Conservation (phyloP, 257 asterid species). For the Solanum etuberosum region DNA sequence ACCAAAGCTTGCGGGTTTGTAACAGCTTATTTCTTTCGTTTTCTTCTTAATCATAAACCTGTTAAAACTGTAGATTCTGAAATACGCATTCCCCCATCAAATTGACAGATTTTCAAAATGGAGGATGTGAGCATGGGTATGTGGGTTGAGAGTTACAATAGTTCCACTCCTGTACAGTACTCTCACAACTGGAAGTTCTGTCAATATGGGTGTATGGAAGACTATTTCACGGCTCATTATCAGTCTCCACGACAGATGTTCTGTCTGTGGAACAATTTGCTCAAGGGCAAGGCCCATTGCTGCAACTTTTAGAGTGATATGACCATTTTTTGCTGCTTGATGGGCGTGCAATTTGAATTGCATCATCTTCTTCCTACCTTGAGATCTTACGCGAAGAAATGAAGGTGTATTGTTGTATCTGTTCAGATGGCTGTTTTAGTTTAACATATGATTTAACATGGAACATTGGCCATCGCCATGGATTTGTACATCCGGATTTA, state of each 20-base stretch:
- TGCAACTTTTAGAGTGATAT: conserved; percentile 20
- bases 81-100: background rate
- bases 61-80: background rate
- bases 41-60: background rate
- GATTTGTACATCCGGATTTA: background rate
- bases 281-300: conserved; percentile 28
- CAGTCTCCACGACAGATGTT: conserved; percentile 94
- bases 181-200: conserved; percentile 81
- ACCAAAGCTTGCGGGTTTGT: conserved; percentile 60
- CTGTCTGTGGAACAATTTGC: conserved; percentile 48
- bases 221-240: conserved; percentile 89
- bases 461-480: background rate
- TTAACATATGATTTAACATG: background rate
- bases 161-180: conserved; percentile 49
- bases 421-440: background rate
- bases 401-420: background rate
- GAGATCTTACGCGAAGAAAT: background rate
- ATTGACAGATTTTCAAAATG: conserved; percentile 75
- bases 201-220: conserved; percentile 84
- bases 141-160: conserved; percentile 93
- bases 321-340: background rate
- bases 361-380: background rate
- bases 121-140: conserved; percentile 99
- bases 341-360: background rate
- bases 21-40: background rate